Percentiles rank a stretch among this genome's conserved stretches.
Conservation (phyloP, 768 basidiomycete species). For the Saitozyma sp. region DNA sequence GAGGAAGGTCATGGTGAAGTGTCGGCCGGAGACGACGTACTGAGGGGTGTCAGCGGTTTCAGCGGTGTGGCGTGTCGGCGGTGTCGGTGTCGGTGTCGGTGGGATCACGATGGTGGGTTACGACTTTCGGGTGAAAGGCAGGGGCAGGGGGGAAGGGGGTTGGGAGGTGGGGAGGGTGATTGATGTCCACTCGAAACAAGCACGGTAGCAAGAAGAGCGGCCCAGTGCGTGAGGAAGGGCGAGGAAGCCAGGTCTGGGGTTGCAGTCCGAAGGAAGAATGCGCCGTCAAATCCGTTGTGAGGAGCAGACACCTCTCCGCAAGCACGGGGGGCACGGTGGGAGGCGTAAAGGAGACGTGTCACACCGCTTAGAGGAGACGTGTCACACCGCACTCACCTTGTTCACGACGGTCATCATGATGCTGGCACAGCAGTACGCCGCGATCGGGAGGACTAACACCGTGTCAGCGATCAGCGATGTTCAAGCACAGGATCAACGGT, state of each 20-base stretch:
- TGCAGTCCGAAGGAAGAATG: not conserved
- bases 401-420: conserved; percentile 97
- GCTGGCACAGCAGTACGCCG: conserved; percentile 89
- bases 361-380: too few relatives aligned
- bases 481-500: too few relatives aligned
- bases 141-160: too few relatives aligned
- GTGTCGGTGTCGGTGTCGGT: too few relatives aligned
- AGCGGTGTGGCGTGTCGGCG: too few relatives aligned
- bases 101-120: too few relatives aligned
- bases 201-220: not conserved
- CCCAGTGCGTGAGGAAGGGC: not conserved
- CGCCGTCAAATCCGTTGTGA: not conserved
- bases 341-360: not conserved
- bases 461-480: not conserved
- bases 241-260: not conserved
- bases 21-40: conserved; percentile 90
- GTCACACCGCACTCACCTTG: conserved; percentile 69
- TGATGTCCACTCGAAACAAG: too few relatives aligned
- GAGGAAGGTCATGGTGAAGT: conserved; percentile 97
- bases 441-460: conserved; percentile 68
- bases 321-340: not conserved
- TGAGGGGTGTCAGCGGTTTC: conserved; percentile 45
- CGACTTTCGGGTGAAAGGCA: too few relatives aligned
- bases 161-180: too few relatives aligned
- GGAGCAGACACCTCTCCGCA: too few relatives aligned